phyloP scores from a whole-genome alignment of 257 asterid species.

The Echium plantagineum region DNA sequence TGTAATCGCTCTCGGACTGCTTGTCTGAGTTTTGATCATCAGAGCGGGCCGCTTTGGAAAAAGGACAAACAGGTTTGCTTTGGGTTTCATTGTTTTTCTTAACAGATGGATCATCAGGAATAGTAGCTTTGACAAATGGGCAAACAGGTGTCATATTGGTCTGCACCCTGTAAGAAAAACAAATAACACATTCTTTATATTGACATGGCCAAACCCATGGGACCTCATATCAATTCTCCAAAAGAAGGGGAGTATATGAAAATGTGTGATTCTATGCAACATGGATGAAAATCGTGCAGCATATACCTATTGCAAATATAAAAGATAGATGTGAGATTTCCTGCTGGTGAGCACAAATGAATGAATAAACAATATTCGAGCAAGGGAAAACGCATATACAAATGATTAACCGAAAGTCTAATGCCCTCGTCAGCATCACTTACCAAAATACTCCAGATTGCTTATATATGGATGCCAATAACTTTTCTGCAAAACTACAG shows the following conservation, averaged over 20 bases:
- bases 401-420: not conserved
- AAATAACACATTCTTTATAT: not conserved
- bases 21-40: not conserved
- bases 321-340: not conserved
- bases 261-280: not conserved
- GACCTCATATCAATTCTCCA: not conserved
- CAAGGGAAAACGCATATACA: no score
- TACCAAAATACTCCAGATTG: not conserved
- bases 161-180: slow-evolving; percentile 20
- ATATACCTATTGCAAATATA: not conserved
- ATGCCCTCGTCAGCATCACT: not conserved
- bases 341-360: no score
- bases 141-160: slow-evolving; percentile 85
- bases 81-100: slow-evolving; percentile 55
- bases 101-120: slow-evolving; percentile 60
- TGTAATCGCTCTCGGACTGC: slow-evolving; percentile 18
- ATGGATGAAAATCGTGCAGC: not conserved
- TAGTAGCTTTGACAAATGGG: slow-evolving; percentile 69
- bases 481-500: no score
- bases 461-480: no score
- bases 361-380: no score
- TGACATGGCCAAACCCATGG: not conserved
- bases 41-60: not conserved
- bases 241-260: not conserved
- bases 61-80: slow-evolving; percentile 20